These are phyloP conservation scores for Fusarium beomiforme DNA, from an alignment of 2,329 filamentous ascomycete species.

Conservation along the genomic window DNA sequence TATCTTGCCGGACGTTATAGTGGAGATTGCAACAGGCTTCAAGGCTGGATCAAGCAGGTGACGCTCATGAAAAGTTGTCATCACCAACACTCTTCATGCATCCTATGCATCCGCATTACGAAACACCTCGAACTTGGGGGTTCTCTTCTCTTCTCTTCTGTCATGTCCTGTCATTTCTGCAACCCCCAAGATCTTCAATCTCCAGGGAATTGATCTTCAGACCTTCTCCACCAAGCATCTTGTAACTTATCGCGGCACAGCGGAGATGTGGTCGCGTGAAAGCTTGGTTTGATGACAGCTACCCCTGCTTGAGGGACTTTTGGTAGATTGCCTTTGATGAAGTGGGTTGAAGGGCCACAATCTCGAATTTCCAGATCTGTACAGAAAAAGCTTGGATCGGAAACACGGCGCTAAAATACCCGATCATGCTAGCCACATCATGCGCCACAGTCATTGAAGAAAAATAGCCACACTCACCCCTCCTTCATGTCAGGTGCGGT, in stretches of 20 bases:
- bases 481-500: constrained; percentile 14
- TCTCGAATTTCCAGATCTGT: constrained; percentile 8
- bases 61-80: constrained; percentile 3
- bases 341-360: constrained; percentile 7
- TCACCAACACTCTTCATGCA: constrained; percentile 39
- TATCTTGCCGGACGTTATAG: constrained; percentile 12
- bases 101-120: constrained; percentile 16
- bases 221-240: constrained; percentile 27
- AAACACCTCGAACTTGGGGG: constrained; percentile 7
- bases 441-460: background rate
- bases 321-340: constrained; percentile 14
- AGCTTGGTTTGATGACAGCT: background rate
- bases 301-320: constrained; percentile 36
- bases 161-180: background rate
- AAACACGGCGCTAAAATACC: background rate
- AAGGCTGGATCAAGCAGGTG: constrained; percentile 37
- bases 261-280: constrained; percentile 27
- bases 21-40: constrained; percentile 21
- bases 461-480: constrained; percentile 16
- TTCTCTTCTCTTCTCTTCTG: background rate
- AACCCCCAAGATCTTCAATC: background rate
- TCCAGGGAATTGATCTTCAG: constrained; percentile 1
- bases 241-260: constrained; percentile 26
- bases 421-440: background rate
- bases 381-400: constrained; percentile 1